Percentiles rank a stretch among this genome's conserved stretches.
These are phyloP conservation scores for Pyrus betulifolia DNA, from an alignment of 306 rosid species.

Conservation along the genomic window DNA sequence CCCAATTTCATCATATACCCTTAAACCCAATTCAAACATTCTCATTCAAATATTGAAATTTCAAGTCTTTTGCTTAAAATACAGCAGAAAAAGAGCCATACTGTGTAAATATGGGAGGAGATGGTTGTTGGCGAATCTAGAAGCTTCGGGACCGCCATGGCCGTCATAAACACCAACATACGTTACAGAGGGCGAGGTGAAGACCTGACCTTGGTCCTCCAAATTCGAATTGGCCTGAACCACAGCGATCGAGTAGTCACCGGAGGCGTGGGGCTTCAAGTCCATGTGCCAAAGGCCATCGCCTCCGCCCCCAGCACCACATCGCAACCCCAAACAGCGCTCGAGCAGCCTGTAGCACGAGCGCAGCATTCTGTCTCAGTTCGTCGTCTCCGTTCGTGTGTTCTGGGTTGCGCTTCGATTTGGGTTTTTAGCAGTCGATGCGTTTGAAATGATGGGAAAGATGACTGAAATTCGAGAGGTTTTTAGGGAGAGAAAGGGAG, in stretches of 20 bases:
- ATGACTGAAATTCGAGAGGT: not conserved
- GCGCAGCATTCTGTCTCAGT: conserved; percentile 33
- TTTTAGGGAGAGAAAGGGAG: conserved; percentile 2
- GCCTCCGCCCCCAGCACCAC: conserved; percentile 12
- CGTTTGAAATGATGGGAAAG: not conserved
- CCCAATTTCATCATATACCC: not conserved
- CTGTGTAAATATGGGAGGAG: conserved; percentile 67
- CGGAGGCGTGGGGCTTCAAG: conserved; percentile 76
- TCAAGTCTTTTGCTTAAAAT: not conserved
- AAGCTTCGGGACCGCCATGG: conserved; percentile 97
- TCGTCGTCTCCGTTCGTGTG: not conserved
- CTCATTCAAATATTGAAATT: not conserved
- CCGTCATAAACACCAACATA: conserved; percentile 91
- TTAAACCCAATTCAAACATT: not conserved
- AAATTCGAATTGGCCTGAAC: conserved; percentile 82
- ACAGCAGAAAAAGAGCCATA: conserved; percentile 4
- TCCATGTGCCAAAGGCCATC: conserved; percentile 87
- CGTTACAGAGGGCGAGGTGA: conserved; percentile 73
- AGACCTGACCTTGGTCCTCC: conserved; percentile 96
- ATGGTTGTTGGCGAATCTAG: conserved; percentile 72
- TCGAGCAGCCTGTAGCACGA: conserved; percentile 38
- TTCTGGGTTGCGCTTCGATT: not conserved
- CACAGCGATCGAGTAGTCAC: conserved; percentile 92
- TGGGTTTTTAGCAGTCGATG: not conserved
- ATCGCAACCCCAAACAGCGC: conserved; percentile 43